Evolutionary conservation across 345 rosid species (phyloP).

Genomic region (Linum tenue): DNA sequence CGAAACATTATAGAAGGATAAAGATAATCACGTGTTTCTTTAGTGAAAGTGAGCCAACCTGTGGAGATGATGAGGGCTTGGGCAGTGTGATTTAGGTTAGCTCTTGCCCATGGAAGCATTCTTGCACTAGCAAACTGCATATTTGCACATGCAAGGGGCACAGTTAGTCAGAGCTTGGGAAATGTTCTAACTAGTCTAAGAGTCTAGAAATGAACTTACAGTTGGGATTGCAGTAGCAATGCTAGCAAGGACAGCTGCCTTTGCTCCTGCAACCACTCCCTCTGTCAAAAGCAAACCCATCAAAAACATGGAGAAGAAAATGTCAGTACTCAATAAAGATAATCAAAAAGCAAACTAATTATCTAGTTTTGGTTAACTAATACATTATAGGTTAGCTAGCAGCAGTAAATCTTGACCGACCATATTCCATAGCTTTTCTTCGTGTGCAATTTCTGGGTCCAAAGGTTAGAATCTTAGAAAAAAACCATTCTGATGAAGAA

Average conservation of each 20-base stretch:
- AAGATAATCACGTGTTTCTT: no score
- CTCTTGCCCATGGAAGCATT: constrained; percentile 82
- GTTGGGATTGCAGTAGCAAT: constrained; percentile 77
- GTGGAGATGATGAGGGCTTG: constrained; percentile 87
- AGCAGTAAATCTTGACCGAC: neutral
- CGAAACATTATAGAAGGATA: no score
- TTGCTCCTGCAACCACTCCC: constrained; percentile 82
- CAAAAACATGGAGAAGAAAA: neutral
- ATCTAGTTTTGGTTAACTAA: no score
- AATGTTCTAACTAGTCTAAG: neutral
- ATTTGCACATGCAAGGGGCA: neutral
- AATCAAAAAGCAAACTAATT: neutral
- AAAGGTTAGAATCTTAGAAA: no score
- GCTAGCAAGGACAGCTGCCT: constrained; percentile 64
- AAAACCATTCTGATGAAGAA: neutral
- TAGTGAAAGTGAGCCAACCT: constrained; percentile 16
- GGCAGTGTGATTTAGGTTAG: constrained; percentile 77
- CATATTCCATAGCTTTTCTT: neutral
- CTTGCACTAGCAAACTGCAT: constrained; percentile 62
- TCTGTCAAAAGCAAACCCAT: constrained; percentile 30
- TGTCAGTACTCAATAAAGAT: neutral
- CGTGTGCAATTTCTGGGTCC: neutral
- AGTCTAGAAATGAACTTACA: constrained; percentile 23
- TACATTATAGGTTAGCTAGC: neutral
- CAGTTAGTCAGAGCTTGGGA: neutral